phyloP scores from a whole-genome alignment of 2,329 filamentous ascomycete genomes.

The Diaporthe aspalathi region DNA sequence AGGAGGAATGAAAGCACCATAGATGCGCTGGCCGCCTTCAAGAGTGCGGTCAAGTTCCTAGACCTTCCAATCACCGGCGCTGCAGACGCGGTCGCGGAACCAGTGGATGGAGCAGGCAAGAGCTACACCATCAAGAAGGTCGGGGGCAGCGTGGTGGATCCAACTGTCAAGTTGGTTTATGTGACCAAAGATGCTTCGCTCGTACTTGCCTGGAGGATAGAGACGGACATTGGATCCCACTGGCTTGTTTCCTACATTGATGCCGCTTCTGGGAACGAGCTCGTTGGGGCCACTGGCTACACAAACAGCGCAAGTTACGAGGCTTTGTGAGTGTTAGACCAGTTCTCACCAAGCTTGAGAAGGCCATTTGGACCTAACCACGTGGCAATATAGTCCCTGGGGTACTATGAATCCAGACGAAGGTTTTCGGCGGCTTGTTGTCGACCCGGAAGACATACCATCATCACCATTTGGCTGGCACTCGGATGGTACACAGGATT shows the following conservation, averaged over 20 bases:
- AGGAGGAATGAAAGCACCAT: background rate
- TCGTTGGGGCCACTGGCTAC: background rate
- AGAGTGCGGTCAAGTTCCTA: background rate
- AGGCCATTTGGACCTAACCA: background rate
- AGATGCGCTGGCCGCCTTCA: background rate
- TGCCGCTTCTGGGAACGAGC: background rate
- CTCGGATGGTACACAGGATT: background rate
- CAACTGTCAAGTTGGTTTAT: background rate
- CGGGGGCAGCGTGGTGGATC: background rate
- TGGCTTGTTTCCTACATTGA: constrained; percentile 4
- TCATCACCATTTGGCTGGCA: constrained; percentile 13
- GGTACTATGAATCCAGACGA: constrained; percentile 7
- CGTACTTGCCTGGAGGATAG: background rate
- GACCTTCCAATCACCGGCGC: background rate
- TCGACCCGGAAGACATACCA: background rate
- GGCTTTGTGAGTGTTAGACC: background rate
- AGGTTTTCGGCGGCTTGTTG: background rate
- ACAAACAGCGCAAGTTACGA: background rate
- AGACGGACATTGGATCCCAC: background rate
- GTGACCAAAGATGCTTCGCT: background rate
- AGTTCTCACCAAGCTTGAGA: background rate
- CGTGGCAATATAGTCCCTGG: background rate
- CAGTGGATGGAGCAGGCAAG: background rate
- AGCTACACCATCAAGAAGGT: background rate
- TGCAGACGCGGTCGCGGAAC: background rate